Conservation (phyloP, 768 basidiomycete species). For the Wakefieldia striispora region DNA sequence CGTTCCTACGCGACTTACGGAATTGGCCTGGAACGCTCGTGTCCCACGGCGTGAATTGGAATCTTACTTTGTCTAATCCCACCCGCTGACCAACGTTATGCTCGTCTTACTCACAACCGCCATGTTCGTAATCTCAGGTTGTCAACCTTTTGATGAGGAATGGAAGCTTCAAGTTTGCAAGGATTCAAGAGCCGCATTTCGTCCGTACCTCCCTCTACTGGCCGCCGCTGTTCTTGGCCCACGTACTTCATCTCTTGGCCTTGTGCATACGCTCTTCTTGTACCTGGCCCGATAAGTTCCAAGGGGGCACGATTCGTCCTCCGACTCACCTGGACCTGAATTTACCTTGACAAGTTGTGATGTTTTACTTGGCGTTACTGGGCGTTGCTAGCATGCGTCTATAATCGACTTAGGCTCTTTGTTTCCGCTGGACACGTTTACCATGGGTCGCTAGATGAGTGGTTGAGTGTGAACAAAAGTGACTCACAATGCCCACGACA, state of each 20-base stretch:
- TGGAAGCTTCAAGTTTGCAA: background rate
- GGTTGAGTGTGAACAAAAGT: too few species aligned
- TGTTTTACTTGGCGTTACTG: background rate
- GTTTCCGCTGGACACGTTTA: too few species aligned
- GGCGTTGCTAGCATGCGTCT: background rate
- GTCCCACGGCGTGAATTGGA: background rate
- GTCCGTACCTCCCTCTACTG: conserved; percentile 1
- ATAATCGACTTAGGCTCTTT: too few species aligned
- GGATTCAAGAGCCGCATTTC: conserved; percentile 1
- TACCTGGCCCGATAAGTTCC: background rate
- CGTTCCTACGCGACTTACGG: background rate
- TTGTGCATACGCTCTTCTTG: background rate
- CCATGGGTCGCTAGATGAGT: too few species aligned
- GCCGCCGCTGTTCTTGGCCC: too few species aligned
- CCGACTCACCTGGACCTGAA: too few species aligned
- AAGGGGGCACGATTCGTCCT: background rate
- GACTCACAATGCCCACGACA: too few species aligned
- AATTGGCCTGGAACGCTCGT: background rate
- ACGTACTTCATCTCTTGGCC: conserved; percentile 2
- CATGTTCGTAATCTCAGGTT: background rate
- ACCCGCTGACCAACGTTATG: background rate
- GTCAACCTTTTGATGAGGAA: conserved; percentile 9
- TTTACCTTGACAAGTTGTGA: too few species aligned
- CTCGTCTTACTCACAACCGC: background rate
- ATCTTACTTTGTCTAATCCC: background rate